A percentile compares a stretch with the other conserved stretches of the same genome.
phyloP scores from a whole-genome alignment of 169 alveolate genomes.

The Plasmodium gaboni region DNA sequence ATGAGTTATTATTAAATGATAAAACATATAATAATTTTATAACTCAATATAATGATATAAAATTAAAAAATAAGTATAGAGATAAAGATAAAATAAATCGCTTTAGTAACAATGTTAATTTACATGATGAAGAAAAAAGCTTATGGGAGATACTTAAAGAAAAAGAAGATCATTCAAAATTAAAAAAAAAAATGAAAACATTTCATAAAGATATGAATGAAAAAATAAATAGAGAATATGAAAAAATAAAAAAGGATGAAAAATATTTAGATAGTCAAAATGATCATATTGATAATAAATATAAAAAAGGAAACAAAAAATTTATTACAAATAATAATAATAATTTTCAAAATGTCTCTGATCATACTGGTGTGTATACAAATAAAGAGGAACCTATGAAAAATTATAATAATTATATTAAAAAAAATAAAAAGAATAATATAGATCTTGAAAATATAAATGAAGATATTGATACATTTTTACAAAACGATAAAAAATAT shows the following conservation, averaged over 20 bases:
- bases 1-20: slow-evolving; percentile 26
- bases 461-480: slow-evolving; percentile 52
- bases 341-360: not conserved
- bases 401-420: not conserved
- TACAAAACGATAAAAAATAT: slow-evolving; percentile 26
- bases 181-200: slow-evolving; percentile 34
- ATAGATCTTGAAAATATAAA: not conserved
- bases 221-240: slow-evolving; percentile 37
- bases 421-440: slow-evolving; percentile 6
- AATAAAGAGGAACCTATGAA: not conserved
- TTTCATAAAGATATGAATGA: slow-evolving; percentile 50
- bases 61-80: not conserved
- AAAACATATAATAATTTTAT: slow-evolving; percentile 32
- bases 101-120: slow-evolving; percentile 4
- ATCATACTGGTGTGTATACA: not conserved
- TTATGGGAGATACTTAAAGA: slow-evolving; percentile 71
- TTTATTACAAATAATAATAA: too few relatives aligned
- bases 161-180: slow-evolving; percentile 49
- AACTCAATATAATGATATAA: slow-evolving; percentile 23
- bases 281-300: not conserved
- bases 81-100: slow-evolving; percentile 6
- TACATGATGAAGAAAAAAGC: slow-evolving; percentile 42
- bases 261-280: slow-evolving; percentile 2
- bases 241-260: slow-evolving; percentile 57
- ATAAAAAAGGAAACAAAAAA: not conserved